Conservation (phyloP, 352 stramenopile species). For the Aphanomyces invadans region DNA sequence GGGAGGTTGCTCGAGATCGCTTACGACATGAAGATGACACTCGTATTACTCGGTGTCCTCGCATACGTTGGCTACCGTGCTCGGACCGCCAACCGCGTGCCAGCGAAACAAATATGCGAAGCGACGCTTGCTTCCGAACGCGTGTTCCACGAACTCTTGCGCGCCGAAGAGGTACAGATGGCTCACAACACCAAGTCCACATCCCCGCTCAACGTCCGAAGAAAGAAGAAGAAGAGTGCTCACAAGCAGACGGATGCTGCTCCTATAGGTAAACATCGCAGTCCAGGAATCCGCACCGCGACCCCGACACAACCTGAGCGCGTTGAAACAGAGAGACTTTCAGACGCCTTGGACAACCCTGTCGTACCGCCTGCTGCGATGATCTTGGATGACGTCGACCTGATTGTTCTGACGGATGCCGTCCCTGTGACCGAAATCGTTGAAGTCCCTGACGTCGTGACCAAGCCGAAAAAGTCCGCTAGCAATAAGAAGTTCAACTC, state of each 20-base stretch:
- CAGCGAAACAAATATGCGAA: not conserved
- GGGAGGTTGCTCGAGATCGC: not conserved
- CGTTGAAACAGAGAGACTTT: not conserved
- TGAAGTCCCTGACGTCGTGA: no score
- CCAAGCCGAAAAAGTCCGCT: no score
- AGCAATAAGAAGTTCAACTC: no score
- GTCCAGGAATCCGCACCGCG: not conserved
- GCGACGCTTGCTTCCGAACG: not conserved
- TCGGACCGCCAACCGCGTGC: not conserved
- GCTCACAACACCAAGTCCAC: not conserved
- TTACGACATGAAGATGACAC: conserved; percentile 5
- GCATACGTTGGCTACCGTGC: conserved; percentile 5
- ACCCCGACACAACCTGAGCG: not conserved
- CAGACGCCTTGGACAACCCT: not conserved
- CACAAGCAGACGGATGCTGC: conserved; percentile 8
- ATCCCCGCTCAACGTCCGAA: not conserved
- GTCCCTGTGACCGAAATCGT: no score
- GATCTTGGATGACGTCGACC: not conserved
- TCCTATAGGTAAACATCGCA: not conserved
- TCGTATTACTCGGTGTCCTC: not conserved
- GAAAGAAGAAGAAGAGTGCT: conserved; percentile 10
- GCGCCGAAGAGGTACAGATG: not conserved
- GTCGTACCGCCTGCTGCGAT: not conserved
- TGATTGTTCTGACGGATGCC: not conserved
- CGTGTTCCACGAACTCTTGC: not conserved